Evolutionary conservation across 2,329 filamentous ascomycete genomes (phyloP), one percentile per base, ranked within the genome.

Genomic region (Fusarium pininemorale): DNA sequence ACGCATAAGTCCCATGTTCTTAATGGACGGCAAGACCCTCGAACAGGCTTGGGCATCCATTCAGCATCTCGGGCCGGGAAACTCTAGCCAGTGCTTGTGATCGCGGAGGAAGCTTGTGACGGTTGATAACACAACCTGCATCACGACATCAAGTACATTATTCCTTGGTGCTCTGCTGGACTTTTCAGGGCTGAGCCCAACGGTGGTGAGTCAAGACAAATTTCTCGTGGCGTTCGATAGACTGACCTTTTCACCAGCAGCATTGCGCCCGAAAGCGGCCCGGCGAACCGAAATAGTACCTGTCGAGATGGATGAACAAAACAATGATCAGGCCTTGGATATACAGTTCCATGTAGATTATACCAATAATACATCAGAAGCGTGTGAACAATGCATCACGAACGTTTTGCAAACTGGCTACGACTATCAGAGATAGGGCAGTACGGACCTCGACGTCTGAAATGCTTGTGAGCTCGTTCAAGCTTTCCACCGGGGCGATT

Each of bases 161-260:
- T 35, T 35, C 6, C 32, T 35, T 35, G 32, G 32, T 35, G 32
- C 0, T 35, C 32, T 14, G 8, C 9, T 20, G 6, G 16, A 24
- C 6, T 15, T 18, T 10, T 13, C 2, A 5, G n/a, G 16, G 8
- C 12, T 14, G 48, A 7, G 12, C 12, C 4, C 15, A 35, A 7
- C 14, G 4, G 8, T 51, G 30, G 48, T 51, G 16, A 35, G 48
- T 24, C 6, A 0, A 11, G 30, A 24, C 11, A 7, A 15, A 5
- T 11, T 10, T 15, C 6, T 7, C 4, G 30, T 8, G 1, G 1
- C 8, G 6, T 24, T 7, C 6, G 7, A 18, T n/a, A 35, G 4
- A 2, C 48, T 51, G 6, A 35, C n/a, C n/a, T 15, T 11, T 35
- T 35, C 1, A 35, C 32, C 32, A 35, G 32, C 32, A 32, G 24